Conservation (phyloP, 306 rosid genomes). For the Rubus parviflorus region DNA sequence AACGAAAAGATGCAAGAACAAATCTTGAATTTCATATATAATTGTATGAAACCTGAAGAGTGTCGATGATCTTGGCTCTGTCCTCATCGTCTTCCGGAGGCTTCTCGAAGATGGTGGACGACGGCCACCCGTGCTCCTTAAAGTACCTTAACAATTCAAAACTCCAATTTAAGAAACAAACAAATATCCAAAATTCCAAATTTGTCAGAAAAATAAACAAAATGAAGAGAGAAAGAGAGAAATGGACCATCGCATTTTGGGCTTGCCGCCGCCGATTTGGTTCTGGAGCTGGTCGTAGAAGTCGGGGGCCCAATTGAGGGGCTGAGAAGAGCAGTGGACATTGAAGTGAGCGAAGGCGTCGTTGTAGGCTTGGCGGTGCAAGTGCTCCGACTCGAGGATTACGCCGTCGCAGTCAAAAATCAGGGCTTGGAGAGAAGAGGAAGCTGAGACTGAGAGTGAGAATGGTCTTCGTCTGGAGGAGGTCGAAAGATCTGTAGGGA, state of each 20-base stretch:
- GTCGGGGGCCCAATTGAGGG: constrained; percentile 66
- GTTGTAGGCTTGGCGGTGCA: constrained; percentile 92
- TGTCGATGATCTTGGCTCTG: constrained; percentile 71
- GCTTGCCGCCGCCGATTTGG: constrained; percentile 88
- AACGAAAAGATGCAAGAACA: too few species aligned
- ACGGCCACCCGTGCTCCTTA: constrained; percentile 86
- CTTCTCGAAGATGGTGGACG: constrained; percentile 65
- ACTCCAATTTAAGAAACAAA: constrained; percentile 12
- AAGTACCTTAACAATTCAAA: constrained; percentile 64
- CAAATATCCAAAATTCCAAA: background rate
- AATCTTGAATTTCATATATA: too few species aligned
- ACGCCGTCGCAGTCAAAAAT: constrained; percentile 95
- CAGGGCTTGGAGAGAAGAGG: constrained; percentile 59
- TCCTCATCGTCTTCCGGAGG: constrained; percentile 69
- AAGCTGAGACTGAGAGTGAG: constrained; percentile 48
- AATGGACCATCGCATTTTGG: constrained; percentile 91
- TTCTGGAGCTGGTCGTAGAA: constrained; percentile 89
- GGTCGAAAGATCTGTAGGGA: constrained; percentile 7
- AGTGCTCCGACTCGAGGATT: constrained; percentile 86
- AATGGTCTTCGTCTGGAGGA: constrained; percentile 22
- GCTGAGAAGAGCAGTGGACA: constrained; percentile 52
- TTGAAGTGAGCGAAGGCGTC: constrained; percentile 78
- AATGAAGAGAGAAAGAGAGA: background rate
- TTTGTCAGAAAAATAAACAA: background rate
- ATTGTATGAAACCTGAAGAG: constrained; percentile 62